Conservation (phyloP, 495 filamentous ascomycete species). For the Lophium mytilinum region DNA sequence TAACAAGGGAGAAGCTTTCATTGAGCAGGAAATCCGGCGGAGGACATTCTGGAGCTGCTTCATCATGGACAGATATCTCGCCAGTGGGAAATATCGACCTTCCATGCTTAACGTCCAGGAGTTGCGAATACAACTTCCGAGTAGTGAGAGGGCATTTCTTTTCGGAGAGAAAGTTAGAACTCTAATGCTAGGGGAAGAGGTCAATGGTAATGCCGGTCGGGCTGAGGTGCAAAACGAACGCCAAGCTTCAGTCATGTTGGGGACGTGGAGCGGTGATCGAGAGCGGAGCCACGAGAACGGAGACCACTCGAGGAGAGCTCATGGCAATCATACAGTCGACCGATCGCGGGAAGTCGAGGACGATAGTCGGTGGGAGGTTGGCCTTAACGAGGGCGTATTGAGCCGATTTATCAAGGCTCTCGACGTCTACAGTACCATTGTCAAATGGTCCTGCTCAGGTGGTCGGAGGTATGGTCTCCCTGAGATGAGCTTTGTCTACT, state of each 20-base stretch:
- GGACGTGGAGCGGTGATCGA: not conserved
- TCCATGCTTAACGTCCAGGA: constrained; percentile 61
- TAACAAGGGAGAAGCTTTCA: constrained; percentile 43
- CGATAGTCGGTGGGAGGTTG: constrained; percentile 49
- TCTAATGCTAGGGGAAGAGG: constrained; percentile 27
- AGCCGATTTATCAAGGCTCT: constrained; percentile 70
- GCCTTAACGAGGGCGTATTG: constrained; percentile 59
- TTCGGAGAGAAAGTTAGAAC: constrained; percentile 56
- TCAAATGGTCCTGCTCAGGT: constrained; percentile 66
- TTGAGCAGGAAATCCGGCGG: constrained; percentile 66
- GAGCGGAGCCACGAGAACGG: constrained; percentile 29
- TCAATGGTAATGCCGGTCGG: constrained; percentile 12
- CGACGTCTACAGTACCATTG: constrained; percentile 70
- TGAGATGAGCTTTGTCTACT: not conserved
- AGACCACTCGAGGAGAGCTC: constrained; percentile 37
- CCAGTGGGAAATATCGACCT: constrained; percentile 65
- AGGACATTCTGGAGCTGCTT: constrained; percentile 84
- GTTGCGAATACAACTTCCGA: constrained; percentile 59
- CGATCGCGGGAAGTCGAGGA: constrained; percentile 21
- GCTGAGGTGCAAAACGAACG: constrained; percentile 20
- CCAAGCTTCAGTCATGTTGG: constrained; percentile 14
- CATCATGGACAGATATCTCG: constrained; percentile 70
- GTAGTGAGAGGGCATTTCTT: constrained; percentile 57
- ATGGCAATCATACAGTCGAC: constrained; percentile 24
- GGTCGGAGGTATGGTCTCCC: constrained; percentile 47